These are phyloP conservation scores for Coniosporium apollinis DNA, from an alignment of 495 filamentous ascomycete species.

Conservation along the genomic window DNA sequence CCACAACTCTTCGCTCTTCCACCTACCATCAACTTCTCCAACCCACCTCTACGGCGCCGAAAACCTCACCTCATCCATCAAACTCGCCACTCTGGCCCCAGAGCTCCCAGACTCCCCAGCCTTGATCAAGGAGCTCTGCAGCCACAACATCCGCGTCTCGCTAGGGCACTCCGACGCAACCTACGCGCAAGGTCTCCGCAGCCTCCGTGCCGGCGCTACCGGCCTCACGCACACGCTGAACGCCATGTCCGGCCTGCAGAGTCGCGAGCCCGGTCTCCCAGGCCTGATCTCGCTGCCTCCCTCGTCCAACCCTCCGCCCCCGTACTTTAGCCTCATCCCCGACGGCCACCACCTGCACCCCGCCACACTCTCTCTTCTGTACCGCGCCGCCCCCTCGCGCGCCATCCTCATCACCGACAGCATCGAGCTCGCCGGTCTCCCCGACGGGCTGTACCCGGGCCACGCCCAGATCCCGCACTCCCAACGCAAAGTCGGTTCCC, in stretches of 20 bases:
- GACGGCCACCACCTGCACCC: slow-evolving; percentile 50
- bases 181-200: slow-evolving; percentile 18
- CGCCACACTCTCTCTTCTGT: slow-evolving; percentile 40
- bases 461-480: slow-evolving; percentile 28
- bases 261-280: slow-evolving; percentile 23
- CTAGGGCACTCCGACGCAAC: slow-evolving; percentile 24
- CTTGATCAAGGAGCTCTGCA: slow-evolving; percentile 15
- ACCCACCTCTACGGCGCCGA: slow-evolving; percentile 17
- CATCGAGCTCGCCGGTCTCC: slow-evolving; percentile 38
- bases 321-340: slow-evolving; percentile 44
- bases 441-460: slow-evolving; percentile 36
- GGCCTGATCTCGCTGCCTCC: slow-evolving; percentile 15
- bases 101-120: slow-evolving; percentile 16
- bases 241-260: slow-evolving; percentile 22
- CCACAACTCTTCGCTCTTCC: slow-evolving; percentile 23
- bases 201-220: slow-evolving; percentile 20
- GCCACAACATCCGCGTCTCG: slow-evolving; percentile 18
- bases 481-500: slow-evolving; percentile 25
- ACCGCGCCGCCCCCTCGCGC: slow-evolving; percentile 36
- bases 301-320: slow-evolving; percentile 21
- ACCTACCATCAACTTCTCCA: slow-evolving; percentile 10
- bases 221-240: slow-evolving; percentile 26
- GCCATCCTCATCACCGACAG: slow-evolving; percentile 46
- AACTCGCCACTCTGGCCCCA: slow-evolving; percentile 24
- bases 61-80: slow-evolving; percentile 14